Percentiles rank a stretch among this genome's conserved stretches.
Conservation (phyloP, 2,329 filamentous ascomycete species). For the Arthrinium phaeospermum region DNA sequence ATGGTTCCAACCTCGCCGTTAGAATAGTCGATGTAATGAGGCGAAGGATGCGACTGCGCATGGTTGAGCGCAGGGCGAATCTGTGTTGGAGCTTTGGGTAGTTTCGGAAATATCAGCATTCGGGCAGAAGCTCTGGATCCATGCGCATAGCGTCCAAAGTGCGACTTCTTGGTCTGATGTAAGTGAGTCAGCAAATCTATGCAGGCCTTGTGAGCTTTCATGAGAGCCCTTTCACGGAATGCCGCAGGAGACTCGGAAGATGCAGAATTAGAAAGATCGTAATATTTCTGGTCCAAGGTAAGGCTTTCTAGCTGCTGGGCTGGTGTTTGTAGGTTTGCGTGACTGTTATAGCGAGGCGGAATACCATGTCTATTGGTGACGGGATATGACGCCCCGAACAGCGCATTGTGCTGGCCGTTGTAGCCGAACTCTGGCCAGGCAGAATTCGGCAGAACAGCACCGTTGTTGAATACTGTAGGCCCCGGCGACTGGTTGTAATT, state of each 20-base stretch:
- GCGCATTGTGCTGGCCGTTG: slow-evolving; percentile 39
- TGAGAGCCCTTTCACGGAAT: slow-evolving; percentile 72
- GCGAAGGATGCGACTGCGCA: slow-evolving; percentile 27
- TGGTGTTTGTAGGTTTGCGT: slow-evolving; percentile 33
- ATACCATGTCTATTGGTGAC: slow-evolving; percentile 35
- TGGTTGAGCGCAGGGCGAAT: slow-evolving; percentile 25
- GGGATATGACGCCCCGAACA: slow-evolving; percentile 42
- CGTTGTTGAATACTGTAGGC: slow-evolving; percentile 47
- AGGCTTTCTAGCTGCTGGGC: slow-evolving; percentile 41
- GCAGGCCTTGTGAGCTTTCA: slow-evolving; percentile 75
- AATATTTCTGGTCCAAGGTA: slow-evolving; percentile 36
- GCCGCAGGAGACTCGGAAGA: slow-evolving; percentile 37
- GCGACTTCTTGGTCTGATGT: slow-evolving; percentile 62
- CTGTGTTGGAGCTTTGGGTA: slow-evolving; percentile 43
- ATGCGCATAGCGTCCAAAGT: slow-evolving; percentile 44
- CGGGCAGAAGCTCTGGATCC: slow-evolving; percentile 49
- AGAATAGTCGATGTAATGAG: slow-evolving; percentile 25
- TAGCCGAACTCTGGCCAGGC: slow-evolving; percentile 45
- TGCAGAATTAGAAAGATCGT: slow-evolving; percentile 27
- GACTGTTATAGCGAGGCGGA: slow-evolving; percentile 18
- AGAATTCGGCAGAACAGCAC: slow-evolving; percentile 42
- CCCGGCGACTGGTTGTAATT: slow-evolving; percentile 44
- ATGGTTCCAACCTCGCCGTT: slow-evolving; percentile 25
- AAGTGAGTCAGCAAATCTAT: slow-evolving; percentile 71
- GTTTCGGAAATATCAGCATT: slow-evolving; percentile 61